A percentile compares a stretch with the other conserved stretches of the same genome.
These are phyloP conservation scores for Magnolia officinalis DNA, from an alignment of 164 flowering plant species.

Conservation along the genomic window DNA sequence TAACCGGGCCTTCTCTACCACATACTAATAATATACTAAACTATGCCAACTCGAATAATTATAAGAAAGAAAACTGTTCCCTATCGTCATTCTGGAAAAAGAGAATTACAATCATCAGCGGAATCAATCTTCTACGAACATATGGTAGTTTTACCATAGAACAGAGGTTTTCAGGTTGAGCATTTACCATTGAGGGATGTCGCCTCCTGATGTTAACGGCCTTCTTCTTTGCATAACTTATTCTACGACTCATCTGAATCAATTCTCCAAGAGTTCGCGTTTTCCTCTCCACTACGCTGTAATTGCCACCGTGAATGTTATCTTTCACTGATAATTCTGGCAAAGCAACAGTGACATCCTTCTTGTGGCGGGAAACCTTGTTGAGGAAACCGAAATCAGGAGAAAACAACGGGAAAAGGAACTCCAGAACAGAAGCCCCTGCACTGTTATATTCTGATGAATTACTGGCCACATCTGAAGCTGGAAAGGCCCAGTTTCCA, in stretches of 20 bases:
- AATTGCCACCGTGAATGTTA: constrained; percentile 12
- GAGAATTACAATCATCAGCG: neutral
- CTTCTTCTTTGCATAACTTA: constrained; percentile 39
- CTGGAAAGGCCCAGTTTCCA: constrained; percentile 22
- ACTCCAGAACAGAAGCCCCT: constrained; percentile 55
- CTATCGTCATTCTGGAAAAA: no score
- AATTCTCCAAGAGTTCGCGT: constrained; percentile 77
- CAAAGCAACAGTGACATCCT: constrained; percentile 6
- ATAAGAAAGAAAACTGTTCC: no score
- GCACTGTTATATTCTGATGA: constrained; percentile 22
- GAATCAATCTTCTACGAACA: neutral
- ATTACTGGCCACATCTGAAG: constrained; percentile 36
- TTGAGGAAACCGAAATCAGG: constrained; percentile 40
- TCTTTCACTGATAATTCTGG: constrained; percentile 17
- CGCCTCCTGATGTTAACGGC: constrained; percentile 34
- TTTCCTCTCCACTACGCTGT: constrained; percentile 24
- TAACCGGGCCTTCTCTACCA: no score
- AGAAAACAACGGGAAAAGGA: constrained; percentile 57
- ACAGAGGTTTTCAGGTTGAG: neutral
- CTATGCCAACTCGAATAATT: no score
- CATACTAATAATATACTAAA: no score
- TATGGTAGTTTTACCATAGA: neutral
- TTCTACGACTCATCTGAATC: constrained; percentile 68
- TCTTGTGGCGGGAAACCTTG: constrained; percentile 25
- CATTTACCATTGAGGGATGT: constrained; percentile 36